Base-by-base conservation (phyloP, 768 basidiomycete genomes). In the Pulveroboletus sp. region DNA sequence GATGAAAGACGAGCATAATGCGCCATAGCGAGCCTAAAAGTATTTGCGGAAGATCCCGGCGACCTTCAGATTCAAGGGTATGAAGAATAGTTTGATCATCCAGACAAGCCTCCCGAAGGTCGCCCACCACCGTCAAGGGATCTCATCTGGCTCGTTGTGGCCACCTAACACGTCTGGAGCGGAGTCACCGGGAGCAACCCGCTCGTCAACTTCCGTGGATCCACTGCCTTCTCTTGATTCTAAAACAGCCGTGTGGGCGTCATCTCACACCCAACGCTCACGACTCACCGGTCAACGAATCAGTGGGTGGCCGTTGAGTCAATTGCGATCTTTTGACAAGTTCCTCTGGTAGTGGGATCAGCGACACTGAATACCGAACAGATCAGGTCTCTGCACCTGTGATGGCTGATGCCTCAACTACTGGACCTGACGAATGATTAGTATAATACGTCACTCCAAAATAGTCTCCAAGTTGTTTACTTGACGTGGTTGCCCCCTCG, bases 121-220 rank as follows among this genome's bases (percentile, higher is more conserved):
- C 74, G 74, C 74, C 75, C 74, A 70, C 72, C 64, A 73, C 69
- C 73, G 74, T 75, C 74, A 75, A 60, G 73, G 71, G 51, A 39
- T 53, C 57, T 54, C 48, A 38, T 41, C 58, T 31, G 46, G 47
- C 45, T 51, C 59, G 33, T 53, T 39, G 9, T 51, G 50, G 16
- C 45, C 47, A 40, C 35, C 61, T n/a, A 49, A 35, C 41, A 50
- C 25, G 34, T 43, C 45, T 45, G 51, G 13, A 24, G 40, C 36
- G 10, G 49, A 39, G n/a, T 53, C 62, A 9, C 40, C 46, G 3
- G 43, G 33, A 27, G 47, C 36, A 19, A 20, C 37, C 29, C 8
- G 51, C 17, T 27, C 31, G 14, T 48, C 51, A 9, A 25, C 43
- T 19, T 40, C 45, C 17, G 41, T 36, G 16, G 32, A 36, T 45